These are phyloP conservation scores for Quercus rubra DNA, from an alignment of 306 rosid genomes.

Conservation along the genomic window DNA sequence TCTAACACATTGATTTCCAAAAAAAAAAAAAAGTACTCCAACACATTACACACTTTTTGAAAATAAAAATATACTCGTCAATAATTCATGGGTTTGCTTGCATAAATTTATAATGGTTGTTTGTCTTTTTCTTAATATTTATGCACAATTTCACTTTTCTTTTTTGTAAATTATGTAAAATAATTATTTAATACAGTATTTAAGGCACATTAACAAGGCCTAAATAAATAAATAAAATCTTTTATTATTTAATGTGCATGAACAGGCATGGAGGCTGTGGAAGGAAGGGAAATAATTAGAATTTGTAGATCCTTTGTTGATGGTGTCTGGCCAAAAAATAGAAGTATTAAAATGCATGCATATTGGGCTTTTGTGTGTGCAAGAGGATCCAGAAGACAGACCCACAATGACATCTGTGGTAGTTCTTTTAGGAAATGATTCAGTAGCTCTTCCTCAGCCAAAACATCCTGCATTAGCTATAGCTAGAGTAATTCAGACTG, in stretches of 20 bases:
- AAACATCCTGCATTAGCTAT: slow-evolving; percentile 18
- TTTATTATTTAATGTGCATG: too few relatives aligned
- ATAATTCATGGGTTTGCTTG: too few relatives aligned
- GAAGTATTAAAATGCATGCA: slow-evolving; percentile 17
- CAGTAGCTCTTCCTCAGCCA: slow-evolving; percentile 14
- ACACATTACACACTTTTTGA: too few relatives aligned
- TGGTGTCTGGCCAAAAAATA: background rate
- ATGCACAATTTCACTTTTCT: too few relatives aligned
- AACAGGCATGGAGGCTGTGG: slow-evolving; percentile 33
- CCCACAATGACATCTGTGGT: slow-evolving; percentile 27
- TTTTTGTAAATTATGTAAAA: background rate
- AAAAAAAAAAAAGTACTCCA: too few relatives aligned
- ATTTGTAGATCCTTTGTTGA: slow-evolving; percentile 23
- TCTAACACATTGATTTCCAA: too few relatives aligned
- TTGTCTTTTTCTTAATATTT: too few relatives aligned
- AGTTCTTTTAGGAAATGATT: slow-evolving; percentile 10
- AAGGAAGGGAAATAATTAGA: slow-evolving; percentile 17
- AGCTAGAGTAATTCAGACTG: background rate
- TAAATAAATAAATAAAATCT: too few relatives aligned
- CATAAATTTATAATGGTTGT: too few relatives aligned
- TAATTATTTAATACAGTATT: too few relatives aligned
- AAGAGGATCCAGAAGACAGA: slow-evolving; percentile 28
- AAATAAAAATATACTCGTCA: too few relatives aligned
- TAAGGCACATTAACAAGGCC: too few relatives aligned
- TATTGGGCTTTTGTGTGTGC: slow-evolving; percentile 34